A percentile compares a stretch with the other conserved stretches of the same genome.
phyloP scores from a whole-genome alignment of 2,329 filamentous ascomycete genomes.

The Capronia americana region DNA sequence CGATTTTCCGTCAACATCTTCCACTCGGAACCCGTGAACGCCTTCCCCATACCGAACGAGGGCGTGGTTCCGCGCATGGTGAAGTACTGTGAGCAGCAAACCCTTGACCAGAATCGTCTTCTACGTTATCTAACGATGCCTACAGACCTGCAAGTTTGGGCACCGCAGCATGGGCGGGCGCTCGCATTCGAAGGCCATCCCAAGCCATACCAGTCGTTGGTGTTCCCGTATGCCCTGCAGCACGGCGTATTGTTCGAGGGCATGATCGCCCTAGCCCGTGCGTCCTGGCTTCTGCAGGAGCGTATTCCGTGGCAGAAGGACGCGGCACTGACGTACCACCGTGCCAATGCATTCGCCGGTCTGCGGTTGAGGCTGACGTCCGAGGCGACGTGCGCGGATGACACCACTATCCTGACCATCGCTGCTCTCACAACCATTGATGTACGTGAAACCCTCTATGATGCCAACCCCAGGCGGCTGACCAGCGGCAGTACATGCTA shows the following conservation, averaged over 20 bases:
- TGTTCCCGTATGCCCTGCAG: slow-evolving; percentile 32
- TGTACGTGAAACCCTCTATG: slow-evolving; percentile 10
- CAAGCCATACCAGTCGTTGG: slow-evolving; percentile 28
- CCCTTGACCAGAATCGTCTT: background rate
- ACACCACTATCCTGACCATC: slow-evolving; percentile 33
- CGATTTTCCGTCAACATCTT: slow-evolving; percentile 34
- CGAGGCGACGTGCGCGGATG: slow-evolving; percentile 25
- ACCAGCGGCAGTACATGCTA: slow-evolving; percentile 29
- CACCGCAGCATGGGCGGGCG: slow-evolving; percentile 28
- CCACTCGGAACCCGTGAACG: slow-evolving; percentile 28
- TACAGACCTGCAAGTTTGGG: slow-evolving; percentile 31
- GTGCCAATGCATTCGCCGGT: slow-evolving; percentile 23
- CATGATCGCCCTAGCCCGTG: slow-evolving; percentile 27
- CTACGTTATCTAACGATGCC: slow-evolving; percentile 4
- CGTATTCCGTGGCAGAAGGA: slow-evolving; percentile 28
- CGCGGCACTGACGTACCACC: slow-evolving; percentile 24
- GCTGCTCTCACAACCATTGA: slow-evolving; percentile 33
- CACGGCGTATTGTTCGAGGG: slow-evolving; percentile 27
- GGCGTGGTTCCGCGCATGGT: slow-evolving; percentile 32
- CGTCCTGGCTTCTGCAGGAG: slow-evolving; percentile 31
- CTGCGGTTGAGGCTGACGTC: slow-evolving; percentile 25
- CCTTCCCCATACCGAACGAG: slow-evolving; percentile 29
- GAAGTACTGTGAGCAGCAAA: slow-evolving; percentile 28
- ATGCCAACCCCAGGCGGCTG: background rate
- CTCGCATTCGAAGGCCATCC: slow-evolving; percentile 33